Evolutionary conservation across 2,329 filamentous ascomycete species (phyloP).

Genomic region (Pseudocercospora fijiensis): DNA sequence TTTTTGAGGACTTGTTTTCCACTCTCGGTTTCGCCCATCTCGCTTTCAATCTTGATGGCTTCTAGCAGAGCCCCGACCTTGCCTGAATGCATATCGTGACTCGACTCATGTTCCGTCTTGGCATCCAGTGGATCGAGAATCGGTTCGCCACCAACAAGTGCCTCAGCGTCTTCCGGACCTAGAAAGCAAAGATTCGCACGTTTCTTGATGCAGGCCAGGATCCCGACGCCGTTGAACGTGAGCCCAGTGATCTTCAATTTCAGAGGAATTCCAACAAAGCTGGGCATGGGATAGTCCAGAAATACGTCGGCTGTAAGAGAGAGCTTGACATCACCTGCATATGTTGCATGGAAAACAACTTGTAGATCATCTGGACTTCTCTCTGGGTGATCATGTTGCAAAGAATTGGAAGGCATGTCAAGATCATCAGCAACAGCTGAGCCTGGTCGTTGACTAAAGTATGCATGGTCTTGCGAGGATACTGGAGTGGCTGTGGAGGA

Average conservation of each 20-base stretch:
- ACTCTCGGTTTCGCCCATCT: conserved; percentile 88
- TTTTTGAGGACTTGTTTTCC: conserved; percentile 97
- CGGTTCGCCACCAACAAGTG: conserved; percentile 53
- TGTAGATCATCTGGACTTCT: conserved; percentile 83
- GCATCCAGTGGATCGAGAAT: conserved; percentile 34
- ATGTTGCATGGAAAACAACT: conserved; percentile 85
- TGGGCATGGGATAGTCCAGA: conserved; percentile 97
- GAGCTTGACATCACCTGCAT: conserved; percentile 81
- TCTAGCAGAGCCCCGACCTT: conserved; percentile 71
- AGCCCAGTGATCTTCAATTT: conserved; percentile 93
- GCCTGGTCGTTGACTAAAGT: conserved; percentile 28
- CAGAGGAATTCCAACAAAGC: conserved; percentile 92
- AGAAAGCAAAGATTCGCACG: conserved; percentile 92
- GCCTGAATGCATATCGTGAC: conserved; percentile 8
- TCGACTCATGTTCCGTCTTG: conserved; percentile 25
- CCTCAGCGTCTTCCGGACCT: conserved; percentile 83
- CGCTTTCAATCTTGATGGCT: conserved; percentile 93
- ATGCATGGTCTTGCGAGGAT: conserved; percentile 42
- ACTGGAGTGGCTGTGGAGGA: conserved; percentile 48
- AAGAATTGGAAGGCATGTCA: conserved; percentile 34
- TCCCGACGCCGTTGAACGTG: conserved; percentile 91
- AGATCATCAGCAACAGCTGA: conserved; percentile 27
- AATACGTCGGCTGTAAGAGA: conserved; percentile 92
- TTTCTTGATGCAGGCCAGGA: conserved; percentile 86
- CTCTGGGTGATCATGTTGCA: conserved; percentile 63